Conservation (phyloP, 108 stramenopile genomes). For the Schizochytrium sp. region DNA sequence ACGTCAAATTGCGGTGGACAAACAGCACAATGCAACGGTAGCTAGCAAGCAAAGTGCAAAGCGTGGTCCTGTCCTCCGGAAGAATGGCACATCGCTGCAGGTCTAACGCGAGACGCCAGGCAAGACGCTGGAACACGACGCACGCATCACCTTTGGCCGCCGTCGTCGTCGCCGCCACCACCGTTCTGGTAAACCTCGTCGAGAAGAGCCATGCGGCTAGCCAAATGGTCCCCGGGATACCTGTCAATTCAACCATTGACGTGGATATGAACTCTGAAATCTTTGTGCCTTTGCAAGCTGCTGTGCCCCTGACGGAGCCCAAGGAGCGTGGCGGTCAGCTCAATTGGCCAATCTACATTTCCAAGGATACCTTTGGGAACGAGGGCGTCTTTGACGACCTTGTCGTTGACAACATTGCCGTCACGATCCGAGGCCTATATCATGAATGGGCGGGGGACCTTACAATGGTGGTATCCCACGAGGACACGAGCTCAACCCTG, state of each 20-base stretch:
- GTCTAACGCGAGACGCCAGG: too few relatives aligned
- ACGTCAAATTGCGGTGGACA: too few relatives aligned
- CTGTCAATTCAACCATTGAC: neutral
- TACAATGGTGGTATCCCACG: neutral
- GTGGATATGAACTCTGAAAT: neutral
- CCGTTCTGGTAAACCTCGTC: neutral
- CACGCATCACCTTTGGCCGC: too few relatives aligned
- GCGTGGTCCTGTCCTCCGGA: too few relatives aligned
- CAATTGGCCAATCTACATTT: constrained; percentile 14
- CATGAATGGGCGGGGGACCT: neutral
- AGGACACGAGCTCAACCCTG: neutral
- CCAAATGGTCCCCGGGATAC: neutral
- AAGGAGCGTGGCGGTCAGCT: neutral
- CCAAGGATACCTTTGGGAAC: neutral
- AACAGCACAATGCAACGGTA: too few relatives aligned
- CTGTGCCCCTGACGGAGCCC: neutral
- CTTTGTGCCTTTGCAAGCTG: neutral
- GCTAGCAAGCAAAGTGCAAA: too few relatives aligned
- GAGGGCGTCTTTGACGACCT: neutral
- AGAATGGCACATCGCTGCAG: too few relatives aligned
- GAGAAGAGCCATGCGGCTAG: neutral
- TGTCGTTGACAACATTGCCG: neutral
- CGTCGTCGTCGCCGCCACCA: neutral
- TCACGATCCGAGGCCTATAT: neutral
- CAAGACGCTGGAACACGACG: too few relatives aligned